A percentile compares a stretch with the other conserved stretches of the same genome.
Evolutionary conservation across 1,139 yeast genomes (phyloP).

Genomic region (Pichia sp.): DNA sequence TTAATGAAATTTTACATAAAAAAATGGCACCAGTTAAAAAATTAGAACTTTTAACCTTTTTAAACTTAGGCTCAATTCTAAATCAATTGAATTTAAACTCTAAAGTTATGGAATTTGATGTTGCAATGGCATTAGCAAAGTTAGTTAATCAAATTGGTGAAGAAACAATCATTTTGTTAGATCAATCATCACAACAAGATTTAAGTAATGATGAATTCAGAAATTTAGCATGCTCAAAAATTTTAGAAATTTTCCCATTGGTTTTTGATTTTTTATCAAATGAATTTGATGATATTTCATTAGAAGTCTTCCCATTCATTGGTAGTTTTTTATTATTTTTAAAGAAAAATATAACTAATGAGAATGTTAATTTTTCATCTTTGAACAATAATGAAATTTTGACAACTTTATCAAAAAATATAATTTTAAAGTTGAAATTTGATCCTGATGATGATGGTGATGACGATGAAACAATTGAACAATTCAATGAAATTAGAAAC

Average conservation of each 20-base stretch:
- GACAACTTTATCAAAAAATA: slow-evolving; percentile 56
- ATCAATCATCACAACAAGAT: slow-evolving; percentile 36
- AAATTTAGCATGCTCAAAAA: slow-evolving; percentile 38
- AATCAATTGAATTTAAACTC: slow-evolving; percentile 30
- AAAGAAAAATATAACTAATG: slow-evolving; percentile 47
- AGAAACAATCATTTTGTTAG: slow-evolving; percentile 65
- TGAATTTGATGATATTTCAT: slow-evolving; percentile 84
- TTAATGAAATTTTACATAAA: slow-evolving; percentile 77
- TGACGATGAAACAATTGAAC: slow-evolving; percentile 60
- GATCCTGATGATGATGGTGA: slow-evolving; percentile 74
- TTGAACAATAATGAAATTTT: slow-evolving; percentile 42
- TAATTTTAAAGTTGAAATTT: slow-evolving; percentile 71
- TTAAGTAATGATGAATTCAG: slow-evolving; percentile 32
- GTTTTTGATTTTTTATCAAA: slow-evolving; percentile 64
- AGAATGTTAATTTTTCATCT: slow-evolving; percentile 28
- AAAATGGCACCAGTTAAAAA: slow-evolving; percentile 91
- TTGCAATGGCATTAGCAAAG: slow-evolving; percentile 66
- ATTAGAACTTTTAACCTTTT: slow-evolving; percentile 62
- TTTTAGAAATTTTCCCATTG: slow-evolving; percentile 67
- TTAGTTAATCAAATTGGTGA: slow-evolving; percentile 68
- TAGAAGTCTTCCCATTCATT: slow-evolving; percentile 75
- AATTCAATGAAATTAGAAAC: slow-evolving; percentile 70
- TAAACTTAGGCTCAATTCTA: slow-evolving; percentile 58
- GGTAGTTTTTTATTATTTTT: slow-evolving; percentile 65
- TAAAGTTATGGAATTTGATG: slow-evolving; percentile 53